Evolutionary conservation across 768 basidiomycete genomes (phyloP).

Genomic region (Boletus reticulatus): DNA sequence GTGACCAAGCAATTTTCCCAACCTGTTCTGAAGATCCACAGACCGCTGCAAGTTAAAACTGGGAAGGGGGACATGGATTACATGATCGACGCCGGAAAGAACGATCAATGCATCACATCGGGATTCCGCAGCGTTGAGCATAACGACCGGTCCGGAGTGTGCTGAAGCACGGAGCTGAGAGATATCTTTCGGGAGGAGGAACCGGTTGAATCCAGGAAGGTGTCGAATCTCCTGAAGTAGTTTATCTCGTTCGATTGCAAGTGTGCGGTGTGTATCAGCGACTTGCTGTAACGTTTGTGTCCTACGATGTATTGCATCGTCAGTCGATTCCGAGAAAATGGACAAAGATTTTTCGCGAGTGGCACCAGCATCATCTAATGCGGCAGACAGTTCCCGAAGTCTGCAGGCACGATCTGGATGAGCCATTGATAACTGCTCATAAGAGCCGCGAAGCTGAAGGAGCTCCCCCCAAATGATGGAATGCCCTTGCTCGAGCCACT

Average conservation of each 20-base stretch:
- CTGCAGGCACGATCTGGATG: too few relatives aligned
- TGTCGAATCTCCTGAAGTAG: neutral
- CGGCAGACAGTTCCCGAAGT: too few relatives aligned
- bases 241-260: conserved; percentile 3
- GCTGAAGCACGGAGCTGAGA: too few relatives aligned
- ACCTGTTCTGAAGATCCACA: neutral
- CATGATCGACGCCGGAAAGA: too few relatives aligned
- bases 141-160: too few relatives aligned
- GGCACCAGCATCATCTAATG: neutral
- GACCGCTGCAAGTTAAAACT: neutral
- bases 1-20: neutral
- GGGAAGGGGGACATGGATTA: too few relatives aligned
- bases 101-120: too few relatives aligned
- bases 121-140: too few relatives aligned
- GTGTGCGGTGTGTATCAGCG: neutral
- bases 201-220: conserved; percentile 3
- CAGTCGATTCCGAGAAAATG: neutral
- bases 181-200: neutral
- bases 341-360: neutral
- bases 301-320: neutral
- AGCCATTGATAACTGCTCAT: too few relatives aligned
- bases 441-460: too few relatives aligned
- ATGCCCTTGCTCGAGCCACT: too few relatives aligned
- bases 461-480: too few relatives aligned
- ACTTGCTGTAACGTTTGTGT: neutral